Conservation (phyloP, 345 rosid species). For the Populus euphratica region DNA sequence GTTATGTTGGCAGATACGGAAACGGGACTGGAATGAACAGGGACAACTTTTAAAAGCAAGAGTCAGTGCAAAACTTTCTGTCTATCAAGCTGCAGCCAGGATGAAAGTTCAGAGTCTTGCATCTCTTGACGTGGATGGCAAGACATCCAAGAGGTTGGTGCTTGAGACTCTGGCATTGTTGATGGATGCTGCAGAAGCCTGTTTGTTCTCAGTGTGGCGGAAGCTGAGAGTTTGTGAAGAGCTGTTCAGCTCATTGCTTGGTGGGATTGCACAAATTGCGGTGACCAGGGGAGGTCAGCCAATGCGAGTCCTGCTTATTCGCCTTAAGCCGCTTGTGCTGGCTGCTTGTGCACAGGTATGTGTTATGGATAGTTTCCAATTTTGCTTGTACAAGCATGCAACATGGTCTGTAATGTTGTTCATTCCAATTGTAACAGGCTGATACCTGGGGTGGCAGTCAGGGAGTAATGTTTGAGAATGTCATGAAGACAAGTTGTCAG, state of each 20-base stretch:
- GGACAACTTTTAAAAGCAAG: conserved; percentile 77
- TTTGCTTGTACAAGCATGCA: not conserved
- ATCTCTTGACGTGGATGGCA: conserved; percentile 79
- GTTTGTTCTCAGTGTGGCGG: conserved; percentile 89
- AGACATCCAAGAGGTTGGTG: conserved; percentile 78
- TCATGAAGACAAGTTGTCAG: conserved; percentile 75
- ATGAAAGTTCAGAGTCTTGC: conserved; percentile 73
- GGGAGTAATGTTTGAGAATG: conserved; percentile 79
- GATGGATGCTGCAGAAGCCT: conserved; percentile 88
- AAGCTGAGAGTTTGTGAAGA: conserved; percentile 89
- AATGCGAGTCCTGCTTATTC: conserved; percentile 89
- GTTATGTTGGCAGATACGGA: conserved; percentile 64
- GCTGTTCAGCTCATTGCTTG: conserved; percentile 72
- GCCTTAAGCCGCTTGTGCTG: conserved; percentile 82
- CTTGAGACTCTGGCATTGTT: conserved; percentile 81
- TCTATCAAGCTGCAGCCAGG: conserved; percentile 78
- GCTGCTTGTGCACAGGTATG: conserved; percentile 84
- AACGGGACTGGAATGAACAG: conserved; percentile 89
- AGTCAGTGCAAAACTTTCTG: conserved; percentile 72
- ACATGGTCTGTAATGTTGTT: conserved; percentile 2
- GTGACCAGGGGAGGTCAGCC: conserved; percentile 91
- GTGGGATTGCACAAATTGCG: conserved; percentile 83
- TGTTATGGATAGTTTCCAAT: conserved; percentile 12
- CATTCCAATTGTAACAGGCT: conserved; percentile 51
- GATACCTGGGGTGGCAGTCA: conserved; percentile 73